These are phyloP conservation scores for Viola odorata DNA, from an alignment of 345 rosid genomes.

Conservation along the genomic window DNA sequence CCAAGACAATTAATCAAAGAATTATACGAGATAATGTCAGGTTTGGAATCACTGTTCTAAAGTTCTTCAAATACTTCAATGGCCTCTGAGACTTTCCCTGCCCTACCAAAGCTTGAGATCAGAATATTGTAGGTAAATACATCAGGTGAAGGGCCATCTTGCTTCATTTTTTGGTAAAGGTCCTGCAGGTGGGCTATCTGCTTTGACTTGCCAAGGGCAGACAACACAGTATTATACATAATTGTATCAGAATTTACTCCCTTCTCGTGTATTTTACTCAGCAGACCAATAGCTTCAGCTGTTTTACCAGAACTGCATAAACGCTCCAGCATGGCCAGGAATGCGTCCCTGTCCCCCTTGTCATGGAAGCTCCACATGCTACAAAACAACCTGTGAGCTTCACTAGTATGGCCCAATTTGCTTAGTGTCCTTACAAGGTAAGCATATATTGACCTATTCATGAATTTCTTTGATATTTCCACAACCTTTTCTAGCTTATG, in stretches of 20 bases:
- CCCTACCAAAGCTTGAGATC: slow-evolving; percentile 73
- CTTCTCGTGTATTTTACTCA: slow-evolving; percentile 65
- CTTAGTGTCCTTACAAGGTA: slow-evolving; percentile 64
- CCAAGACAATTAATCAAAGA: slow-evolving; percentile 88
- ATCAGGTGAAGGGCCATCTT: slow-evolving; percentile 64
- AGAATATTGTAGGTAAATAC: slow-evolving; percentile 77
- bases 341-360: slow-evolving; percentile 68
- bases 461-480: slow-evolving; percentile 61
- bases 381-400: slow-evolving; percentile 58
- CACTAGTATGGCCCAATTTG: slow-evolving; percentile 71
- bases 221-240: slow-evolving; percentile 72
- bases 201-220: slow-evolving; percentile 69
- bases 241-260: slow-evolving; percentile 54
- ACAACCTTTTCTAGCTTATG: slow-evolving; percentile 14
- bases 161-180: slow-evolving; percentile 75
- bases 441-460: slow-evolving; percentile 69
- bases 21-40: slow-evolving; percentile 79
- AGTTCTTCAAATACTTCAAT: slow-evolving; percentile 78
- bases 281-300: slow-evolving; percentile 76
- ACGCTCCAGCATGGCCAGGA: slow-evolving; percentile 64
- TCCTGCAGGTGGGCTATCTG: slow-evolving; percentile 59
- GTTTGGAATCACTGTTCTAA: slow-evolving; percentile 55
- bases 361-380: slow-evolving; percentile 87
- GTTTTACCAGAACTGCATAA: slow-evolving; percentile 71
- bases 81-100: slow-evolving; percentile 62